Evolutionary conservation across 2,329 filamentous ascomycete species (phyloP).

Genomic region (Aspergillus novoparasiticus): DNA sequence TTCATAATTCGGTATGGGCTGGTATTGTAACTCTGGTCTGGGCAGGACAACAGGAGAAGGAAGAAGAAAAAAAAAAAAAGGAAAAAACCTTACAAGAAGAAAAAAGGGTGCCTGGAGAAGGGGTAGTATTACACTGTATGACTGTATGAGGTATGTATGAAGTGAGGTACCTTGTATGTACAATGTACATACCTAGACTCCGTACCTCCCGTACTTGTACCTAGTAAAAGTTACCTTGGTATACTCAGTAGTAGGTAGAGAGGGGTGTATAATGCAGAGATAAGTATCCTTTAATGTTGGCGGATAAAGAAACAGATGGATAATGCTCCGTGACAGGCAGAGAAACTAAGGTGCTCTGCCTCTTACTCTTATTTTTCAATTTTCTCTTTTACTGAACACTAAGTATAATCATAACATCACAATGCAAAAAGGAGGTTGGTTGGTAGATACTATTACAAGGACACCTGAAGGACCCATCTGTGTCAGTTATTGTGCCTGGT

Average conservation of each 20-base stretch:
- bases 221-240: background rate
- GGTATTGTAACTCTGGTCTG: background rate
- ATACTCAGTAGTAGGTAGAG: too few relatives aligned
- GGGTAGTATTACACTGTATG: background rate
- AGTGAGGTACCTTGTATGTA: background rate
- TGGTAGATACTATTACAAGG: background rate
- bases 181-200: background rate
- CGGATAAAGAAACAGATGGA: background rate
- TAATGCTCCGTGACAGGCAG: background rate
- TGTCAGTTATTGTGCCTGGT: slow-evolving; percentile 2
- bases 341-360: background rate
- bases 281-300: background rate
- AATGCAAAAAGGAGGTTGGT: background rate
- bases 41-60: background rate
- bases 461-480: background rate
- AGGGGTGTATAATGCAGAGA: background rate
- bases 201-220: background rate
- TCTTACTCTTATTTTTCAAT: background rate
- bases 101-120: slow-evolving; percentile 1
- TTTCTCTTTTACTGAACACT: background rate
- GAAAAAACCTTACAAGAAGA: background rate
- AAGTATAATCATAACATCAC: background rate
- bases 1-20: background rate
- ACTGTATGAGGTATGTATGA: background rate
- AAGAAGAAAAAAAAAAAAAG: background rate